A percentile compares a stretch with the other conserved stretches of the same genome.
phyloP scores from a whole-genome alignment of 306 rosid species.

The Quercus parvula region DNA sequence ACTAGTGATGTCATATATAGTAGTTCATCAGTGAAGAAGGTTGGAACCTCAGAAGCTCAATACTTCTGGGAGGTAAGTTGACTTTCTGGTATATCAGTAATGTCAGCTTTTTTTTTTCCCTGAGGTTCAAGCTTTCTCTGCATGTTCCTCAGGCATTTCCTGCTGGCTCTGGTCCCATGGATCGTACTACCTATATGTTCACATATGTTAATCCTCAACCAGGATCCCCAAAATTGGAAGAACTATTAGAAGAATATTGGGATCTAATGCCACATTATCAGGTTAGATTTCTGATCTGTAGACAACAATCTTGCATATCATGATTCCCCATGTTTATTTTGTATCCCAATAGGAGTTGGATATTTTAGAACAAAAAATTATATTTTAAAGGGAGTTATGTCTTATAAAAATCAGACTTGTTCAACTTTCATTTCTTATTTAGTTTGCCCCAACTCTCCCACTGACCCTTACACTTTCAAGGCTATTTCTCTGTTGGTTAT shows the following conservation, averaged over 20 bases:
- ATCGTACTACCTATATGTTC: constrained; percentile 93
- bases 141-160: constrained; percentile 81
- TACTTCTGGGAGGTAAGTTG: constrained; percentile 89
- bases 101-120: background rate
- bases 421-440: background rate
- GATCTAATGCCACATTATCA: constrained; percentile 89
- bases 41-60: constrained; percentile 73
- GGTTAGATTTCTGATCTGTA: constrained; percentile 37
- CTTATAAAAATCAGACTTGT: background rate
- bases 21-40: constrained; percentile 64
- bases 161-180: constrained; percentile 86
- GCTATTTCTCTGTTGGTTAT: background rate
- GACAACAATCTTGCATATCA: background rate
- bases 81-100: constrained; percentile 1
- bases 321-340: background rate
- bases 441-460: background rate
- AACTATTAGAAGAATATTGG: constrained; percentile 82
- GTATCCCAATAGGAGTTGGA: background rate
- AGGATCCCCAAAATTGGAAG: constrained; percentile 75
- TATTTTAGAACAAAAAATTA: background rate
- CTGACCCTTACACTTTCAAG: background rate
- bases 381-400: background rate
- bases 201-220: constrained; percentile 89
- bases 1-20: constrained; percentile 83
- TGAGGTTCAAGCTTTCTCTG: constrained; percentile 17